These are phyloP conservation scores for Arctostaphylos glauca DNA, from an alignment of 148 eudicot species.

Conservation along the genomic window DNA sequence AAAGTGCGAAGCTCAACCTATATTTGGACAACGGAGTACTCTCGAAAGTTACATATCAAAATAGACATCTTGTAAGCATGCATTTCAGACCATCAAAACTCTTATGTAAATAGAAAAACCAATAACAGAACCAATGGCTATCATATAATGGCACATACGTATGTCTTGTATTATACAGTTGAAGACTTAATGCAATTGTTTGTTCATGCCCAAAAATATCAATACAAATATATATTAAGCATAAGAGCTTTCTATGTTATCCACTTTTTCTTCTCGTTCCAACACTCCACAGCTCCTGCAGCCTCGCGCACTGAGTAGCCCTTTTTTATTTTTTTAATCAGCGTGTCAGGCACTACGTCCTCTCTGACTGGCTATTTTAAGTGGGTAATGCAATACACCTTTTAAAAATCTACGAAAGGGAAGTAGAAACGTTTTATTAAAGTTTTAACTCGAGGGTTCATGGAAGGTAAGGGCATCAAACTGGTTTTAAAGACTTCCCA, in stretches of 20 bases:
- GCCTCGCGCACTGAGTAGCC: no score
- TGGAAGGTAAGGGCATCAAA: neutral
- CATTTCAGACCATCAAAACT: constrained; percentile 8
- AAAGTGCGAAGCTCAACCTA: constrained; percentile 93
- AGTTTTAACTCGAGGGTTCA: neutral
- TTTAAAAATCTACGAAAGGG: neutral
- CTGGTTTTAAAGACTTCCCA: neutral
- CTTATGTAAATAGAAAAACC: neutral
- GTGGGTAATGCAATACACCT: neutral
- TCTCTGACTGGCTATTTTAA: neutral
- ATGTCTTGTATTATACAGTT: neutral
- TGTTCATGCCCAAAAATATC: neutral
- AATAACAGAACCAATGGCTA: neutral
- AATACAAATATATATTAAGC: neutral
- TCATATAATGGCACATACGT: neutral
- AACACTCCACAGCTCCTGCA: no score
- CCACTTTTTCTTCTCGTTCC: neutral
- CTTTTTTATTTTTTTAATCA: neutral
- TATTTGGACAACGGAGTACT: constrained; percentile 15
- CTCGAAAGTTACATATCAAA: constrained; percentile 8
- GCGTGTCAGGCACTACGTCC: neutral
- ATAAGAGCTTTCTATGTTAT: neutral
- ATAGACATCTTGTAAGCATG: neutral
- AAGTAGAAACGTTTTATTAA: neutral
- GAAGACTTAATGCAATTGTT: neutral